These are phyloP conservation scores for Pyronema omphalodes DNA, from an alignment of 495 filamentous ascomycete genomes.

Conservation along the genomic window DNA sequence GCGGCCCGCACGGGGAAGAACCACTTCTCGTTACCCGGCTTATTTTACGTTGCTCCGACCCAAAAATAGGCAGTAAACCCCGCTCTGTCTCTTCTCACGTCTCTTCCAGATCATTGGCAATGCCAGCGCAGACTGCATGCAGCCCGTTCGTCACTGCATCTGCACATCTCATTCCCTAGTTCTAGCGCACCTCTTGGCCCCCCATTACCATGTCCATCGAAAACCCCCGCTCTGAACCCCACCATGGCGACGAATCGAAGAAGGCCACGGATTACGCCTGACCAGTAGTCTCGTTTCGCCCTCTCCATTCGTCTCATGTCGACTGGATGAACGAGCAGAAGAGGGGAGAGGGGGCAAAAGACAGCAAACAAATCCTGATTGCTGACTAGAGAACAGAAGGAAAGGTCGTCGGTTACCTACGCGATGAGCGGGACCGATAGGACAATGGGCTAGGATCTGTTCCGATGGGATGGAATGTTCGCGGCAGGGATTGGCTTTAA, in stretches of 20 bases:
- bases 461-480: slow-evolving; percentile 9
- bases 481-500: slow-evolving; percentile 1
- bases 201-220: slow-evolving; percentile 1
- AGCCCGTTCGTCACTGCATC: slow-evolving; percentile 7
- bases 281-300: slow-evolving; percentile 6
- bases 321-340: slow-evolving; percentile 1
- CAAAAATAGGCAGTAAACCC: slow-evolving; percentile 4
- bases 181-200: not conserved
- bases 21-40: not conserved
- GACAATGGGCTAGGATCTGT: slow-evolving; percentile 6
- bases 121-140: slow-evolving; percentile 7
- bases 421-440: slow-evolving; percentile 9
- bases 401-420: slow-evolving; percentile 4
- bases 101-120: slow-evolving; percentile 2
- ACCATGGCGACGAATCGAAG: slow-evolving; percentile 4
- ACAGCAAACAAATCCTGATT: slow-evolving; percentile 4
- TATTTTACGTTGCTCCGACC: not conserved
- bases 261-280: slow-evolving; percentile 4
- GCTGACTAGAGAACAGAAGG: slow-evolving; percentile 1
- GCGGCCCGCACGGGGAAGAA: too few relatives aligned
- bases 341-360: not conserved
- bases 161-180: slow-evolving; percentile 9
- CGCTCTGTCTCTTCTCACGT: not conserved
- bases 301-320: not conserved
- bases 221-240: slow-evolving; percentile 4